These are phyloP conservation scores for Cladorrhinum samala DNA, from an alignment of 495 filamentous ascomycete species.

Conservation along the genomic window DNA sequence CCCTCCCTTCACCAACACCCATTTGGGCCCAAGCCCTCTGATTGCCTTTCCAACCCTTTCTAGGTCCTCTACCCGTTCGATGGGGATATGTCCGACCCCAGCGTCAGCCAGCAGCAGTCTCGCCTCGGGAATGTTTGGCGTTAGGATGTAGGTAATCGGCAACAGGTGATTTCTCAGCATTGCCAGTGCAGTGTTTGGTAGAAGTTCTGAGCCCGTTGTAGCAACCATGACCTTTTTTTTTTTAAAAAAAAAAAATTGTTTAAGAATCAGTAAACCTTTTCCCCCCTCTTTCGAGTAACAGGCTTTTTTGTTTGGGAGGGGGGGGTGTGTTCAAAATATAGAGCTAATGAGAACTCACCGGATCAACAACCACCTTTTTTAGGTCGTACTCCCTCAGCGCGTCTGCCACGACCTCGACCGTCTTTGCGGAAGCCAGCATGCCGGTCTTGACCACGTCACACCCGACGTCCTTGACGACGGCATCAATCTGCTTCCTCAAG, in stretches of 20 bases:
- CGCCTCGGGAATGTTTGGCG: constrained; percentile 91
- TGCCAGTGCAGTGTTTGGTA: constrained; percentile 63
- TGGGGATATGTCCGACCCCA: constrained; percentile 41
- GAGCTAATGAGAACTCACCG: constrained; percentile 47
- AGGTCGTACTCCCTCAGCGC: constrained; percentile 55
- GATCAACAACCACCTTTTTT: constrained; percentile 70
- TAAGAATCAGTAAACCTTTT: no score
- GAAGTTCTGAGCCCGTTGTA: constrained; percentile 70
- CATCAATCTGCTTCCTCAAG: constrained; percentile 77
- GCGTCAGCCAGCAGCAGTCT: constrained; percentile 60
- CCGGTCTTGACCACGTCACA: constrained; percentile 89
- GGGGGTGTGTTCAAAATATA: no score
- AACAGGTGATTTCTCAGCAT: constrained; percentile 61
- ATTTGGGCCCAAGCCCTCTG: constrained; percentile 61
- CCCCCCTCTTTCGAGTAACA: no score
- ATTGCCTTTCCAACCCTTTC: constrained; percentile 62
- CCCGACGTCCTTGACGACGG: constrained; percentile 73
- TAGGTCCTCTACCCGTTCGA: constrained; percentile 53
- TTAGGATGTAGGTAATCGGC: constrained; percentile 72
- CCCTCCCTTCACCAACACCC: constrained; percentile 86
- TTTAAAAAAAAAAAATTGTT: not conserved
- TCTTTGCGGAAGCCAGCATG: constrained; percentile 80
- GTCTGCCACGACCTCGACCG: constrained; percentile 67
- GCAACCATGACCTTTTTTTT: constrained; percentile 77
- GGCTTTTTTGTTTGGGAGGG: no score